Evolutionary conservation across 2,329 filamentous ascomycete genomes (phyloP).

Genomic region (Paracorniculantispora psalliotae): DNA sequence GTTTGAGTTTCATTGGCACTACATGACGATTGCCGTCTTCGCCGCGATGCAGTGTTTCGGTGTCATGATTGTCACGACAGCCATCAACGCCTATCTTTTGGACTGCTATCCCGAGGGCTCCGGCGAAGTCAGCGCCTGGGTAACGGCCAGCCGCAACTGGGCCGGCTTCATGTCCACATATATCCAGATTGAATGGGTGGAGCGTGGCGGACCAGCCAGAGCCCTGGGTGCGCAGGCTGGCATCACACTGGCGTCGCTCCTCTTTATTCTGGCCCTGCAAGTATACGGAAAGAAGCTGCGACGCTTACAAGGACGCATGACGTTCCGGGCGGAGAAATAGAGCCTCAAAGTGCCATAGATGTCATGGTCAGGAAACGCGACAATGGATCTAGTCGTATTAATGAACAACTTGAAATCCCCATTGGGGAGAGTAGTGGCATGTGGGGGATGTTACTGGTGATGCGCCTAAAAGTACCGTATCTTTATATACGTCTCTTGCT

Average conservation of each 20-base stretch:
- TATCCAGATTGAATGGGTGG: background rate
- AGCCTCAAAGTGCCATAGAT: background rate
- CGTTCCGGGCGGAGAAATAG: background rate
- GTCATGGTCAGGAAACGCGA: too few relatives aligned
- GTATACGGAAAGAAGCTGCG: background rate
- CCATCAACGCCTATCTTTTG: constrained; percentile 40
- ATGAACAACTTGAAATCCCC: too few relatives aligned
- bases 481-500: too few relatives aligned
- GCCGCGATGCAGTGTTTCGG: constrained; percentile 43
- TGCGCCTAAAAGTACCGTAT: too few relatives aligned
- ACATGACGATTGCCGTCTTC: constrained; percentile 31
- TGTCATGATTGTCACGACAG: constrained; percentile 44
- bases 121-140: background rate
- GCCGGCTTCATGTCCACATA: background rate
- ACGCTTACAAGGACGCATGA: background rate
- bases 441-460: too few relatives aligned
- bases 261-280: background rate
- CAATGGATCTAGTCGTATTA: too few relatives aligned
- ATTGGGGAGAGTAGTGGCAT: too few relatives aligned
- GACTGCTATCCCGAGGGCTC: constrained; percentile 37
- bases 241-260: background rate
- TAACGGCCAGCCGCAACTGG: background rate
- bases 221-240: background rate
- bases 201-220: background rate
- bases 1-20: constrained; percentile 46